These are phyloP conservation scores for Coemansia sp. DNA, from an alignment of 192 early-diverging fungal species.

Conservation along the genomic window DNA sequence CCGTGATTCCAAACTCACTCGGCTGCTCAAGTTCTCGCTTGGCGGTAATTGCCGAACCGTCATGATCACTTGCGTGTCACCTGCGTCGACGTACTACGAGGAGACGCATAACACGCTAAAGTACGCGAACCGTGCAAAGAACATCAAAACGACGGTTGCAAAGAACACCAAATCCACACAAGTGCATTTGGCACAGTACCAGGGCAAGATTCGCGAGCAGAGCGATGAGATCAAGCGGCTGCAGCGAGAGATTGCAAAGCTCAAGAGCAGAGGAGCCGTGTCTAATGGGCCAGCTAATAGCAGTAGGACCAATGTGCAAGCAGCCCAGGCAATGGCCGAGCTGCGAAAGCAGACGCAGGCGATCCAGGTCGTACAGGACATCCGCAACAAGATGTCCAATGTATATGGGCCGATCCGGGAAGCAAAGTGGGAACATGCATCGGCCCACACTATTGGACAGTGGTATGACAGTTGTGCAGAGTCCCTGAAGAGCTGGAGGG, in stretches of 20 bases:
- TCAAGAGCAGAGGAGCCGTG: not conserved
- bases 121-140: slow-evolving; percentile 70
- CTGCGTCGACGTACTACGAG: slow-evolving; percentile 63
- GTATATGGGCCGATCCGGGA: slow-evolving; percentile 52
- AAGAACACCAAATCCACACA: slow-evolving; percentile 60
- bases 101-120: slow-evolving; percentile 80
- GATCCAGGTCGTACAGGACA: slow-evolving; percentile 50
- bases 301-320: not conserved
- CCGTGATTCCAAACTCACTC: slow-evolving; percentile 73
- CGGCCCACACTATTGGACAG: slow-evolving; percentile 27
- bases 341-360: slow-evolving; percentile 50
- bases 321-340: slow-evolving; percentile 38
- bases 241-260: slow-evolving; percentile 46
- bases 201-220: slow-evolving; percentile 62
- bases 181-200: slow-evolving; percentile 63
- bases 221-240: slow-evolving; percentile 60
- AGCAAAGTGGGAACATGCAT: slow-evolving; percentile 53
- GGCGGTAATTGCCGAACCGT: slow-evolving; percentile 79
- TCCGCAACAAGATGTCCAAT: slow-evolving; percentile 40
- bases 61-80: slow-evolving; percentile 78
- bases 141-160: slow-evolving; percentile 69
- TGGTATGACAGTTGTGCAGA: slow-evolving; percentile 44
- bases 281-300: not conserved
- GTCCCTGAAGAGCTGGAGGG: slow-evolving; percentile 44
- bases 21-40: slow-evolving; percentile 71